phyloP scores from a whole-genome alignment of 345 rosid species.

The Erucastrum elatum region DNA sequence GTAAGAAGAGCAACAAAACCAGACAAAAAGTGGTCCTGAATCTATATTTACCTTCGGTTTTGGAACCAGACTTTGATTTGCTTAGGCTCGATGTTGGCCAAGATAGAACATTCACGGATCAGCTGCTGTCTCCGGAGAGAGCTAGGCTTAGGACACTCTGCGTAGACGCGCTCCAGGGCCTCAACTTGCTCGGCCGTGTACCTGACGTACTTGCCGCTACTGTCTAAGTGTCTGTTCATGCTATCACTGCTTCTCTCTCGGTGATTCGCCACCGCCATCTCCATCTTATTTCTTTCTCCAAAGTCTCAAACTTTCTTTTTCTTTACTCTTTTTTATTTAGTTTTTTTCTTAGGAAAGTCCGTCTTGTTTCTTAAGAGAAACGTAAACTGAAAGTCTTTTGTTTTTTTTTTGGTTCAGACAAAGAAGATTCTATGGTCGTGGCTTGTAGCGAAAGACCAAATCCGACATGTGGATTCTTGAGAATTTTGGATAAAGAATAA shows the following conservation, averaged over 20 bases:
- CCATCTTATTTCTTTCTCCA: constrained; percentile 37
- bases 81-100: constrained; percentile 91
- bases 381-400: constrained; percentile 29
- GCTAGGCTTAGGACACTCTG: constrained; percentile 98
- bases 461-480: constrained; percentile 35
- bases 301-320: constrained; percentile 23
- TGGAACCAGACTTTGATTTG: constrained; percentile 99
- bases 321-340: background rate
- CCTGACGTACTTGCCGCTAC: constrained; percentile 77
- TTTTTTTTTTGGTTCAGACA: constrained; percentile 13
- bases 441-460: constrained; percentile 40
- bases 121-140: constrained; percentile 89
- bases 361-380: constrained; percentile 41
- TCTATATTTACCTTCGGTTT: constrained; percentile 71
- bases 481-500: background rate
- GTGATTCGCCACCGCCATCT: constrained; percentile 85
- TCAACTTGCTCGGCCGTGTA: constrained; percentile 43
- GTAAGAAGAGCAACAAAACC: constrained; percentile 2
- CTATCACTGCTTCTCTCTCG: constrained; percentile 74
- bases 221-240: constrained; percentile 72
- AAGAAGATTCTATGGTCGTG: constrained; percentile 40
- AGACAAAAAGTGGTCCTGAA: constrained; percentile 9
- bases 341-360: constrained; percentile 47
- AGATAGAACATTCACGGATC: constrained; percentile 94
- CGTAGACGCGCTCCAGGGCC: constrained; percentile 39